Percentiles rank a stretch among this genome's conserved stretches.
Conservation (phyloP, 768 basidiomycete genomes). For the Fomitopsis serialis region DNA sequence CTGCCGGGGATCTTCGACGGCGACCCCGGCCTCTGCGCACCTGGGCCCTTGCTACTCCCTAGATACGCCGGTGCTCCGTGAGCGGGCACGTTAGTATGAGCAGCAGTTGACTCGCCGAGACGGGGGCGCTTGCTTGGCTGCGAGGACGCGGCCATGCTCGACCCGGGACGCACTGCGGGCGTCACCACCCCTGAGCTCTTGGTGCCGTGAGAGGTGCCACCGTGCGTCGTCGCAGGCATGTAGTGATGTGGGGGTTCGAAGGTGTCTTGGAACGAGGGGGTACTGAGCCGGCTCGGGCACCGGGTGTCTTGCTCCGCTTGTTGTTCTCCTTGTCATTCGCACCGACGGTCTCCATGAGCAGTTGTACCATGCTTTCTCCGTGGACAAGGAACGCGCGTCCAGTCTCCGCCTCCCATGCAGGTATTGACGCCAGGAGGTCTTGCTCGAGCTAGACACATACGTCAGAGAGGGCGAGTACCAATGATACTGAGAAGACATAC, state of each 20-base stretch:
- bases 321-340: slow-evolving; percentile 77
- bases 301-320: slow-evolving; percentile 15
- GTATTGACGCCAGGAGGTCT: slow-evolving; percentile 73
- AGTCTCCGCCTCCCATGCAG: slow-evolving; percentile 79
- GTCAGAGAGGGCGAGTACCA: not conserved
- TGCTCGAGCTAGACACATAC: slow-evolving; percentile 65
- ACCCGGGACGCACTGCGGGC: slow-evolving; percentile 55
- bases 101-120: slow-evolving; percentile 35
- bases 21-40: slow-evolving; percentile 30
- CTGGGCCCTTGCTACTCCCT: slow-evolving; percentile 29
- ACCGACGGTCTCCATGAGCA: slow-evolving; percentile 65
- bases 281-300: slow-evolving; percentile 45
- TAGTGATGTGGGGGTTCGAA: slow-evolving; percentile 25
- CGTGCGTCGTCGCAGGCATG: slow-evolving; percentile 21
- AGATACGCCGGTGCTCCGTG: slow-evolving; percentile 4
- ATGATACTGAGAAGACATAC: slow-evolving; percentile 37
- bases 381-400: slow-evolving; percentile 77
- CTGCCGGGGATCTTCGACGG: slow-evolving; percentile 42
- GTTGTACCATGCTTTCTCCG: slow-evolving; percentile 74
- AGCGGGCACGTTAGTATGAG: slow-evolving; percentile 12
- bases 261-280: slow-evolving; percentile 62
- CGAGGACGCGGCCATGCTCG: slow-evolving; percentile 30
- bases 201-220: slow-evolving; percentile 18
- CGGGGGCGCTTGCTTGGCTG: slow-evolving; percentile 62
- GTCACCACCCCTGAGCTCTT: slow-evolving; percentile 43